A percentile compares a stretch with the other conserved stretches of the same genome.
Conservation (phyloP, 345 rosid genomes). For the Kandelia obovata region DNA sequence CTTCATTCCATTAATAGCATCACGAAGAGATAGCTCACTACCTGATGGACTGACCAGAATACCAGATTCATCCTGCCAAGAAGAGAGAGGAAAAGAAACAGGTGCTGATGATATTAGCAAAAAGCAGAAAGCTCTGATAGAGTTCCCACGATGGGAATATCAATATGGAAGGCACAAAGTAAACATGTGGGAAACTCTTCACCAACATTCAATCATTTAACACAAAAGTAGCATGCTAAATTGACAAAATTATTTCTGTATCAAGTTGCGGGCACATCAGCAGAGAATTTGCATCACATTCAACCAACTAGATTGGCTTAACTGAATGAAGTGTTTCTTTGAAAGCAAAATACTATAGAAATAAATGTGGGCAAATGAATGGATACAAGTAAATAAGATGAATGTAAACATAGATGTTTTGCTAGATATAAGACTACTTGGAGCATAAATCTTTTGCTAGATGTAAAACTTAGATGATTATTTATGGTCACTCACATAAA, state of each 20-base stretch:
- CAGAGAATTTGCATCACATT: neutral
- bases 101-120: neutral
- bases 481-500: no score
- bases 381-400: neutral
- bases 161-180: neutral
- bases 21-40: slow-evolving; percentile 50
- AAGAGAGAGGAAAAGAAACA: neutral
- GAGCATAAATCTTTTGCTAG: no score
- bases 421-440: no score
- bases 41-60: slow-evolving; percentile 72
- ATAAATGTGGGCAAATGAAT: neutral
- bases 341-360: neutral
- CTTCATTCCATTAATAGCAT: slow-evolving; percentile 45
- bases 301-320: neutral
- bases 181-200: no score
- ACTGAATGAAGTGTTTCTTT: neutral
- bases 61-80: slow-evolving; percentile 56
- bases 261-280: neutral
- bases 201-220: neutral
- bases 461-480: no score
- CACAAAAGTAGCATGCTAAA: neutral
- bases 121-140: neutral
- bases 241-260: neutral
- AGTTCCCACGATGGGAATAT: neutral
- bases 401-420: neutral